Evolutionary conservation across 208 protist species (phyloP).

Genomic region (Kentomonas sorsogonicus): DNA sequence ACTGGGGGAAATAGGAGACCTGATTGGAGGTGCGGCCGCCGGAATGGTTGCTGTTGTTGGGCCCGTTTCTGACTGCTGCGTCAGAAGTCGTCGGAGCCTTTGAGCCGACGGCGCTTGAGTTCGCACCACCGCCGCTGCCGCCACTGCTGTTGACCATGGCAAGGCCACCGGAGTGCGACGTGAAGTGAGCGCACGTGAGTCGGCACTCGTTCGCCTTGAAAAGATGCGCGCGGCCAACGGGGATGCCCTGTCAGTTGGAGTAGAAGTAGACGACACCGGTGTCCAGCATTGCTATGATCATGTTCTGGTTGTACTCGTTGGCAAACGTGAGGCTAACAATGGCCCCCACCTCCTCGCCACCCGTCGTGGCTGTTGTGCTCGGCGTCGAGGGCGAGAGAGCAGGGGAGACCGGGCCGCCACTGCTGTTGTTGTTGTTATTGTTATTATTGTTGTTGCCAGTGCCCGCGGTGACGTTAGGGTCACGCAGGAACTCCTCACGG

Average conservation of each 20-base stretch:
- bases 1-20: no score
- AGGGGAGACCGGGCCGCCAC: not conserved
- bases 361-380: not conserved
- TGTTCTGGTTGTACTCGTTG: slow-evolving; percentile 64
- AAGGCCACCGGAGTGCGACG: slow-evolving; percentile 8
- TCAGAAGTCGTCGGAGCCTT: no score
- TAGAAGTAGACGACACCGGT: slow-evolving; percentile 69
- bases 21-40: no score
- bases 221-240: slow-evolving; percentile 37
- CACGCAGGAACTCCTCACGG: slow-evolving; percentile 42
- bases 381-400: not conserved
- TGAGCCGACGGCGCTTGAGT: no score
- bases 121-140: no score
- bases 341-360: slow-evolving; percentile 39
- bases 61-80: no score
- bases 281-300: slow-evolving; percentile 63
- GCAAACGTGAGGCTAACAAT: slow-evolving; percentile 65
- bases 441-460: not conserved
- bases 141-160: no score
- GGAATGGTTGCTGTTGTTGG: no score
- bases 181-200: slow-evolving; percentile 30
- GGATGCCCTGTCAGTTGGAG: slow-evolving; percentile 43
- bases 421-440: not conserved
- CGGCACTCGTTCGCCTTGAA: slow-evolving; percentile 33
- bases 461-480: slow-evolving; percentile 16